These are phyloP conservation scores for Leccinum angustisporum DNA, from an alignment of 1,284 basidiomycete genomes.

Conservation along the genomic window DNA sequence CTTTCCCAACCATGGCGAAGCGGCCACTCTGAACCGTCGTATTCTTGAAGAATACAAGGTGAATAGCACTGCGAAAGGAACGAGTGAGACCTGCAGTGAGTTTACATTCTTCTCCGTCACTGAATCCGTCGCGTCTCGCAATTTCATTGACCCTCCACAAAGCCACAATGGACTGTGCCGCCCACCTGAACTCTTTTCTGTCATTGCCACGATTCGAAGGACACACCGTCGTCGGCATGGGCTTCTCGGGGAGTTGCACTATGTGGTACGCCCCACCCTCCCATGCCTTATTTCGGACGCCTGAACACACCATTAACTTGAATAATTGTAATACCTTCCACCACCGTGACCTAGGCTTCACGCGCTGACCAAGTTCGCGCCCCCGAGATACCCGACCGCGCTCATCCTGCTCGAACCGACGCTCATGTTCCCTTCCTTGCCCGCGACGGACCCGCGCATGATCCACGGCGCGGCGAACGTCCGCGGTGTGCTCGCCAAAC, in stretches of 20 bases:
- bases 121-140: background rate
- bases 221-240: constrained; percentile 26
- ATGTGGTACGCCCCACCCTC: constrained; percentile 19
- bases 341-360: constrained; percentile 18
- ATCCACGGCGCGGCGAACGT: constrained; percentile 32
- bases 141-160: background rate
- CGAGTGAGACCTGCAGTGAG: constrained; percentile 28
- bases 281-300: background rate
- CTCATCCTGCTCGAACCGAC: constrained; percentile 34
- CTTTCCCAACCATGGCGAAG: constrained; percentile 52
- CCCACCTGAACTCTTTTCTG: constrained; percentile 28
- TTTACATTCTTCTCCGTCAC: background rate
- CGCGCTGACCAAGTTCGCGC: constrained; percentile 21
- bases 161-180: constrained; percentile 26
- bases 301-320: background rate
- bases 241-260: constrained; percentile 33
- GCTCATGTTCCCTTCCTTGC: constrained; percentile 32
- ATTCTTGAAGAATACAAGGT: constrained; percentile 36
- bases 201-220: constrained; percentile 23
- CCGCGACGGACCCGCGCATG: constrained; percentile 25
- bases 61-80: background rate
- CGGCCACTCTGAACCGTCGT: constrained; percentile 45
- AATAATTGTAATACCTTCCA: background rate
- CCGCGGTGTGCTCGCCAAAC: constrained; percentile 27
- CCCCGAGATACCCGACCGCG: constrained; percentile 13